These are phyloP conservation scores for Phyllosticta capitalensis DNA, from an alignment of 2,329 filamentous ascomycete genomes.

Conservation along the genomic window DNA sequence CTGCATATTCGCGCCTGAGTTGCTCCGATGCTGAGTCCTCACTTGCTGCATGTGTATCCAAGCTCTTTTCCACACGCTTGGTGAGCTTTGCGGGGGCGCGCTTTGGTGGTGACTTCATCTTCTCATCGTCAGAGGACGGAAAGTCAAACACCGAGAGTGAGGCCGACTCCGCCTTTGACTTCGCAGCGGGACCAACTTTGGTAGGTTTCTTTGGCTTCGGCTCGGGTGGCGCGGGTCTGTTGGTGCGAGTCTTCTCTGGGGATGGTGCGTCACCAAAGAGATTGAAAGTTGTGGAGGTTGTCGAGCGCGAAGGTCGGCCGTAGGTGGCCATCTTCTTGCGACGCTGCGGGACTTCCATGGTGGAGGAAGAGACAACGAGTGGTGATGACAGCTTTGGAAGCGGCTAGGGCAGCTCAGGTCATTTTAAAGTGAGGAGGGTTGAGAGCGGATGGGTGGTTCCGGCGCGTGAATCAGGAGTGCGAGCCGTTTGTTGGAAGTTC, in stretches of 20 bases:
- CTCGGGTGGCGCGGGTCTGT: conserved; percentile 1
- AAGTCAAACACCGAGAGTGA: conserved; percentile 31
- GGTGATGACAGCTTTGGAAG: background rate
- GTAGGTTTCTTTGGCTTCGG: background rate
- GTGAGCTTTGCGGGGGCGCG: background rate
- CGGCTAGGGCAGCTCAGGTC: background rate
- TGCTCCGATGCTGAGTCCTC: conserved; percentile 10
- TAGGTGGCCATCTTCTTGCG: conserved; percentile 32
- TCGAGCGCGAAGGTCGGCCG: conserved; percentile 25
- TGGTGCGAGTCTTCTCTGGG: conserved; percentile 24
- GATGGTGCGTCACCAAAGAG: conserved; percentile 21
- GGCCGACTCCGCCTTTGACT: background rate
- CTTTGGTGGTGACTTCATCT: conserved; percentile 4
- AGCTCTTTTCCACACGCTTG: background rate
- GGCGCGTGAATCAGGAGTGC: background rate
- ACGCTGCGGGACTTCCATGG: conserved; percentile 16
- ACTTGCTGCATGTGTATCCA: background rate
- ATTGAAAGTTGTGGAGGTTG: conserved; percentile 12
- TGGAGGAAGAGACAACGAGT: conserved; percentile 1
- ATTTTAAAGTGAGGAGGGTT: background rate
- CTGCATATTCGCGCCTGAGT: conserved; percentile 1
- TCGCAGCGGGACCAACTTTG: background rate
- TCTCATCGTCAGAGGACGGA: conserved; percentile 24
- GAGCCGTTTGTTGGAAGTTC: background rate
- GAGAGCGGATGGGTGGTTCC: background rate